Evolutionary conservation across 225 moss, liverwort and hornwort genomes (phyloP), one percentile per base, ranked within the genome.

Genomic region (Antitrichia curtipendula): DNA sequence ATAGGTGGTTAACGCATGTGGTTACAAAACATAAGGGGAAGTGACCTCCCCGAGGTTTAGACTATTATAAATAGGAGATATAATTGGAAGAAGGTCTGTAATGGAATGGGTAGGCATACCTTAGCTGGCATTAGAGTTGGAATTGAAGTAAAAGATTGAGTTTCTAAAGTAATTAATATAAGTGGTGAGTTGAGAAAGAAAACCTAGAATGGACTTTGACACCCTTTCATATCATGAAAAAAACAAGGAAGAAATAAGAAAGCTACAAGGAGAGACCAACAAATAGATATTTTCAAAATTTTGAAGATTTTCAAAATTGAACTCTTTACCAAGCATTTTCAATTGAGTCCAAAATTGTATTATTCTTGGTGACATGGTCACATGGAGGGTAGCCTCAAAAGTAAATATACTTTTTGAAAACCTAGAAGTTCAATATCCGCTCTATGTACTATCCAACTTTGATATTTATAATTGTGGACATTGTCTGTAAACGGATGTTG

Each of bases 371-470:
- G 4, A 12, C 4, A 73, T 7, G 4, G 24, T n/a, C n/a, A n/a
- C n/a, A n/a, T n/a, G 1, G 16, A 2, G 4, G 4, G 0, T 5
- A 2, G 1, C 0, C 2, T 31, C 3, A 11, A 31, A 11, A 49
- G 2, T 47, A 16, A 6, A 31, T 7, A 73, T 16, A 16, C 8
- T 28, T 73, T 47, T 18, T 31, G 1, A 47, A 19, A 73, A 73
- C 6, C 28, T 3, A 16, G 1, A 12, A 47, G 20, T 49, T 74
- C 12, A 74, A 31, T 49, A 2, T 19, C 1, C 20, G 0, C 12
- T 74, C 32, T 2, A n/a, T n/a, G n/a, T n/a, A 32, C 12, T 74
- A 50, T 32, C 8, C 12, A 50, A 20, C 2, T 32, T 50, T 74
- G n/a, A n/a, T n/a, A n/a, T n/a, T n/a, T n/a, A n/a, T n/a, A n/a